phyloP scores from a whole-genome alignment of 2,329 filamentous ascomycete genomes.

The Capronia coronata region DNA sequence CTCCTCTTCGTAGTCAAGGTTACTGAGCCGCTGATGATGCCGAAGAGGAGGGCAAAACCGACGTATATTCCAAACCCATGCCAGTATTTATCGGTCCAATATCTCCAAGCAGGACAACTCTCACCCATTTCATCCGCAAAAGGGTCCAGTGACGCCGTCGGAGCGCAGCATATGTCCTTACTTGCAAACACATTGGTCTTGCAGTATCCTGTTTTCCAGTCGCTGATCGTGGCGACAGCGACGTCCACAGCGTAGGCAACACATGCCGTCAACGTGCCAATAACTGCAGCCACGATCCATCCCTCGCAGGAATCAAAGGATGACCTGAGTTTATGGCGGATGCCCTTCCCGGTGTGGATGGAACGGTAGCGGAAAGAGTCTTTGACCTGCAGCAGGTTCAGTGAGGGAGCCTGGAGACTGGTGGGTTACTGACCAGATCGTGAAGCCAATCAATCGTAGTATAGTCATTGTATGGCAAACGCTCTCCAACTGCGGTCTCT shows the following conservation, averaged over 20 bases:
- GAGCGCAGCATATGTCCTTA: conserved; percentile 46
- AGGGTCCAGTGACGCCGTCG: conserved; percentile 31
- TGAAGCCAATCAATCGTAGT: conserved; percentile 59
- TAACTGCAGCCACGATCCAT: conserved; percentile 51
- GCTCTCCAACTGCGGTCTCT: conserved; percentile 46
- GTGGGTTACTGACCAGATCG: conserved; percentile 41
- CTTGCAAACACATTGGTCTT: conserved; percentile 40
- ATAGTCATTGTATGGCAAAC: conserved; percentile 56
- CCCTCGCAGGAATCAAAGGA: conserved; percentile 48
- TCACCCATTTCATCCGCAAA: conserved; percentile 27
- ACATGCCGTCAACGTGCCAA: conserved; percentile 50
- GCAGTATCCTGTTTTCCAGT: conserved; percentile 55
- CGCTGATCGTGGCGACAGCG: conserved; percentile 49
- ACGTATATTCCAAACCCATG: conserved; percentile 45
- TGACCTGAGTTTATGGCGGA: conserved; percentile 38
- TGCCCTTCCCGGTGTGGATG: conserved; percentile 39
- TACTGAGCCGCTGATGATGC: conserved; percentile 44
- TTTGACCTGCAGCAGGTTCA: conserved; percentile 42
- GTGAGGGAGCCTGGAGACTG: conserved; percentile 2
- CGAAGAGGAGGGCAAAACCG: conserved; percentile 45
- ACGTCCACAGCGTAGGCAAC: conserved; percentile 53
- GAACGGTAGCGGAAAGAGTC: conserved; percentile 49
- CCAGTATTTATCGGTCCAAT: conserved; percentile 42
- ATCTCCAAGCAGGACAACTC: conserved; percentile 39
- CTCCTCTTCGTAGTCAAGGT: conserved; percentile 47